phyloP scores from a whole-genome alignment of 2,329 filamentous ascomycete genomes.

The Cercospora janseana region DNA sequence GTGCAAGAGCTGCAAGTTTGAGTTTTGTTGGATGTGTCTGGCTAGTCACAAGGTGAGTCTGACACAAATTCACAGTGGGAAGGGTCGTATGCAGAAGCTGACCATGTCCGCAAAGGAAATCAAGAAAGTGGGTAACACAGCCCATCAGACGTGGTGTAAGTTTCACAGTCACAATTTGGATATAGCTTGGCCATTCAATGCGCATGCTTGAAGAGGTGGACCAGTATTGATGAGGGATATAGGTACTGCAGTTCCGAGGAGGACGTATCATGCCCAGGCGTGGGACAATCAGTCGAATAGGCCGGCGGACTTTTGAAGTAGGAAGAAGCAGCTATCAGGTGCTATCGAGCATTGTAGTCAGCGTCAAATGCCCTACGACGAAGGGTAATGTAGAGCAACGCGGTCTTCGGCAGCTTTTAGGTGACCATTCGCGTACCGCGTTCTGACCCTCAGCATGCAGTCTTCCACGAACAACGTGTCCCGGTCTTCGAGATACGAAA shows the following conservation, averaged over 20 bases:
- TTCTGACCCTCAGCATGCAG: too few relatives aligned
- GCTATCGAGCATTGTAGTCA: not conserved
- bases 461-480: too few relatives aligned
- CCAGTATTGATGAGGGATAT: conserved; percentile 1
- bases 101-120: conserved; percentile 23
- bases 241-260: not conserved
- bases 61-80: too few relatives aligned
- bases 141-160: conserved; percentile 32
- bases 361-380: too few relatives aligned
- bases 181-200: conserved; percentile 36
- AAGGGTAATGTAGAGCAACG: too few relatives aligned
- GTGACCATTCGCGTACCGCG: too few relatives aligned
- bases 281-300: conserved; percentile 11
- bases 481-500: too few relatives aligned
- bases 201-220: conserved; percentile 45
- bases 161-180: conserved; percentile 34
- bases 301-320: conserved; percentile 3
- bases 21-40: conserved; percentile 45
- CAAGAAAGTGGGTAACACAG: conserved; percentile 31
- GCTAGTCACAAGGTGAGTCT: conserved; percentile 22
- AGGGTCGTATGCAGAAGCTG: not conserved
- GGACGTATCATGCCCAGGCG: not conserved
- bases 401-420: too few relatives aligned
- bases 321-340: not conserved
- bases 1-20: conserved; percentile 39